Evolutionary conservation across 768 basidiomycete species (phyloP), one percentile per base, ranked within the genome.

Genomic region (Calocybe gangraenosa): DNA sequence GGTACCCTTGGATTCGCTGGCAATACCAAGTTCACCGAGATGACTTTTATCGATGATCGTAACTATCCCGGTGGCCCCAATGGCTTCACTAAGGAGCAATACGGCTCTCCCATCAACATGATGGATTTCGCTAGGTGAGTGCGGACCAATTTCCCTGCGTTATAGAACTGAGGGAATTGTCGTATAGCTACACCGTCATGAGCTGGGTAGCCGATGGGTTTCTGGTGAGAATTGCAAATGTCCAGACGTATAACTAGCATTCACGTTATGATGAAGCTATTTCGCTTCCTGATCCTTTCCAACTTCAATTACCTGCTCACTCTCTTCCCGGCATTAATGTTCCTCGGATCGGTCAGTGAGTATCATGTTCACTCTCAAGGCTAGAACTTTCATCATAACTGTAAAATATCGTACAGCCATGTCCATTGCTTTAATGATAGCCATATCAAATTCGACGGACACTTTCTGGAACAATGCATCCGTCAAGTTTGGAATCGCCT

Each of bases 401-500:
- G 23, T 40, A 14, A 21, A n/a, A 2, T 25, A 9, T 14, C 37
- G 20, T 23, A 40, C 39, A 40, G 39, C 39, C 9, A 40, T 8
- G 19, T 40, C 39, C 4, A 40, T 40, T 9, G 39, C 39, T 2
- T 14, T 40, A 7, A 22, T 40, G 3, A 30, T 40, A 15, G 39
- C 39, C 19, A 40, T 40, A 7, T 20, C 39, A 7, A 20, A 43
- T 18, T 53, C 54, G n/a, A 42, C 38, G 17, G 33, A 46, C 21
- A 47, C 49, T 2, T 51, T 54, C 25, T 57, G 53, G 57, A 37
- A 30, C 2, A 39, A 41, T 14, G 33, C 40, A 10, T 46, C 46
- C 11, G 50, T 65, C 45, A 58, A 63, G 37, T 65, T 67, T 44
- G 65, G 58, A 15, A 60, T 62, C 22, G 58, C 67, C 3, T 73